Percentiles rank a stretch among this genome's conserved stretches.
Conservation (phyloP, 1,139 yeast species). For the Suhomyces guaymorum region DNA sequence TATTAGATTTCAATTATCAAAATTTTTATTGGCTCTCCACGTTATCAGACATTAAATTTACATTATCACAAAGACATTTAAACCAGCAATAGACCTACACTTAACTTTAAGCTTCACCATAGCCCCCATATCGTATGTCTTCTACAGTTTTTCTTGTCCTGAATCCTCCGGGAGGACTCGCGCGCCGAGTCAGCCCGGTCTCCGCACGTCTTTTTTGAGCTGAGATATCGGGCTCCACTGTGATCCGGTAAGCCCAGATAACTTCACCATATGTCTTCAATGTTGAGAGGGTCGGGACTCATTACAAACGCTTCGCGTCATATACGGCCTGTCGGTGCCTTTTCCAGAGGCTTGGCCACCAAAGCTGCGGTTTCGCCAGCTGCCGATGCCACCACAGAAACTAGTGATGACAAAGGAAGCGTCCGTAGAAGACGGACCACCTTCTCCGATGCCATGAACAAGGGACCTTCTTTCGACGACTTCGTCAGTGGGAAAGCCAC, state of each 20-base stretch:
- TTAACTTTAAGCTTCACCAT: too few relatives aligned
- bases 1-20: too few relatives aligned
- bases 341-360: conserved; percentile 11
- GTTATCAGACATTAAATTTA: too few relatives aligned
- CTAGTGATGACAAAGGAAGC: conserved; percentile 3
- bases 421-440: conserved; percentile 54
- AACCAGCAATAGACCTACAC: too few relatives aligned
- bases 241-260: too few relatives aligned
- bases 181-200: conserved; percentile 1
- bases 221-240: conserved; percentile 7
- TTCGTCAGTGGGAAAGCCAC: conserved; percentile 81
- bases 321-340: not conserved
- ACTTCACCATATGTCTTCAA: too few relatives aligned
- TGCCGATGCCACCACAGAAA: not conserved
- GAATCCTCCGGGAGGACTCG: too few relatives aligned
- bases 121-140: too few relatives aligned
- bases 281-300: conserved; percentile 5
- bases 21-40: too few relatives aligned
- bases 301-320: conserved; percentile 1
- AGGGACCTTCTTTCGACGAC: conserved; percentile 94
- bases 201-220: conserved; percentile 8
- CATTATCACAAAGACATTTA: too few relatives aligned
- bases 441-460: conserved; percentile 70
- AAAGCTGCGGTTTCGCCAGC: conserved; percentile 3
- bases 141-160: too few relatives aligned